Base-by-base conservation (phyloP, 2,329 filamentous ascomycete species). In the Xylariaceae sp. region DNA sequence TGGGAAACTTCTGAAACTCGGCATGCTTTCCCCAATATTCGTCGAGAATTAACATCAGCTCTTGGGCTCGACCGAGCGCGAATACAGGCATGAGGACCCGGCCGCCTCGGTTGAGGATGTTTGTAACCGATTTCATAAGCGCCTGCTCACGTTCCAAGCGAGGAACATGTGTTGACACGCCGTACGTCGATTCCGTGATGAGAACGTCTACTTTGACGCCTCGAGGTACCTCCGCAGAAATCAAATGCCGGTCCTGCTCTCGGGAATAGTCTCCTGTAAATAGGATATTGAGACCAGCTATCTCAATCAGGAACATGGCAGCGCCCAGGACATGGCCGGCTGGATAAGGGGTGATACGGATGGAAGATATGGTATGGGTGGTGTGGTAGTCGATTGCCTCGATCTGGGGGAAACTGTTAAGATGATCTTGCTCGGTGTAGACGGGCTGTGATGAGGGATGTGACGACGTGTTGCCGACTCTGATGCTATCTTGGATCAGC, bases 331-430 rank as follows among this genome's bases (percentile, higher is more conserved):
- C 94, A 75, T 99, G 94, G 29, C 94, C 94, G 6, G 94, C 94
- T 2, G 95, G 94, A 65, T 96, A 97, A 12, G 94, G 94, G 0
- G 94, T 99, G 64, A 99, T 95, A 51, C 91, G 87, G 63, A 99
- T 96, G 39, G 91, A 95, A 35, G 92, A 94, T 60, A 97, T 92
- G 6, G 91, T 96, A 67, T 99, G 92, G 5, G 94, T 99, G 5
- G 94, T 97, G 71, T 97, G 89, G 73, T 96, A 99, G 70, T 96
- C 92, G 67, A 99, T 96, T 9, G 94, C 92, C 71, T 99, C 92
- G 66, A 99, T 99, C 71, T 88, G 83, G 8, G 91, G 88, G 57
- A 97, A 92, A 0, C 92, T 97, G 60, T 90, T 91, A 31, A 96
- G 79, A 71, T 97, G 91, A 68, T 99, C 94, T 64, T 92, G 87